These are phyloP conservation scores for Orbilia ellipsospora DNA, from an alignment of 2,329 filamentous ascomycete species.

Conservation along the genomic window DNA sequence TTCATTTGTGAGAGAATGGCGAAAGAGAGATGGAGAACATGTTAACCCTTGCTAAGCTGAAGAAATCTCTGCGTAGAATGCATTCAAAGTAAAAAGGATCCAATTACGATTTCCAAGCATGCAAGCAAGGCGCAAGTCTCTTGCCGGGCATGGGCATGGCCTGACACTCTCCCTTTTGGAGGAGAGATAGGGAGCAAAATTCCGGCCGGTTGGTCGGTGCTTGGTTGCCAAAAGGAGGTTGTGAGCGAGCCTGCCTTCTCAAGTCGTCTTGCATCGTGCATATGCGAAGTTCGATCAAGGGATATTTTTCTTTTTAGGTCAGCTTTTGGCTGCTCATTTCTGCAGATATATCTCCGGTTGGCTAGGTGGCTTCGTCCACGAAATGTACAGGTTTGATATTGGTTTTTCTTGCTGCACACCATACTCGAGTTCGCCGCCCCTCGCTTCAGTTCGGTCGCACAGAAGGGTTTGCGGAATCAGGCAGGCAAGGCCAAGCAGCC, in stretches of 20 bases:
- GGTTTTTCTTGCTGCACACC: background rate
- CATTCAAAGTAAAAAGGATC: conserved; percentile 7
- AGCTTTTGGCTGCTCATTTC: background rate
- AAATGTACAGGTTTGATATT: too few relatives aligned
- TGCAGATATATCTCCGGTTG: conserved; percentile 46
- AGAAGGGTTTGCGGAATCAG: conserved; percentile 14
- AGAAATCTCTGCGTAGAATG: background rate
- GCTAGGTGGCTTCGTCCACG: conserved; percentile 1
- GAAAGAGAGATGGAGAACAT: background rate
- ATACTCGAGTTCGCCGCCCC: conserved; percentile 7
- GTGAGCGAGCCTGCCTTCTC: background rate
- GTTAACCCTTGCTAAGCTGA: conserved; percentile 31
- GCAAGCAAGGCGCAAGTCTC: conserved; percentile 1
- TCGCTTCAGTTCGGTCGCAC: conserved; percentile 35
- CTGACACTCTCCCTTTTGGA: background rate
- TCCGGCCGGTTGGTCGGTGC: background rate
- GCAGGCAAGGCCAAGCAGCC: background rate
- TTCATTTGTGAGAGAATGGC: background rate
- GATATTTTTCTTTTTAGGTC: background rate
- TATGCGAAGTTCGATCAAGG: background rate
- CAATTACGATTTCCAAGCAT: conserved; percentile 24
- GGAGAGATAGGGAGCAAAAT: background rate
- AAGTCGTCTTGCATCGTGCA: conserved; percentile 10
- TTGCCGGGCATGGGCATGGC: too few relatives aligned
- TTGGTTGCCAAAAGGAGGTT: conserved; percentile 11